A percentile compares a stretch with the other conserved stretches of the same genome.
Evolutionary conservation across 1,284 basidiomycete genomes (phyloP).

Genomic region (Takashimella tepidaria): DNA sequence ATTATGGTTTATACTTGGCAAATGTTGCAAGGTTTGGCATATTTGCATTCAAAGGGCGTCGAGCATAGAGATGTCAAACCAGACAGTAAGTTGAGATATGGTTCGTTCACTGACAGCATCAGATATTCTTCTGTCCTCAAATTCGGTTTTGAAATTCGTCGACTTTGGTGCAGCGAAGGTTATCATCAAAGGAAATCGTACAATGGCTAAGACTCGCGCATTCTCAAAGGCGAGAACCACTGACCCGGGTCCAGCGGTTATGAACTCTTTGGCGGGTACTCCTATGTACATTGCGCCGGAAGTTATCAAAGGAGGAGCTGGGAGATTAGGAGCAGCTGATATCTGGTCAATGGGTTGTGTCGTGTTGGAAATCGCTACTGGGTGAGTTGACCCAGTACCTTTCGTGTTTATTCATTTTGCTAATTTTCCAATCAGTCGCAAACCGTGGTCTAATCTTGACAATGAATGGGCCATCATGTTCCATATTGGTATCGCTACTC

Average conservation of each 20-base stretch:
- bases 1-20: constrained; percentile 95
- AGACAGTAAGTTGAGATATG: constrained; percentile 80
- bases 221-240: constrained; percentile 43
- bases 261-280: constrained; percentile 89
- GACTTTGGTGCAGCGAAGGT: constrained; percentile 99
- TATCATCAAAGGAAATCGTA: constrained; percentile 86
- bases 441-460: constrained; percentile 97
- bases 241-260: constrained; percentile 47
- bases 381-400: no score
- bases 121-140: constrained; percentile 89
- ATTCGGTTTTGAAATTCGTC: constrained; percentile 92
- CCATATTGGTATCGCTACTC: constrained; percentile 94
- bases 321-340: constrained; percentile 92
- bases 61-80: constrained; percentile 98
- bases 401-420: no score
- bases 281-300: constrained; percentile 99
- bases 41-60: constrained; percentile 87
- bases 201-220: constrained; percentile 63
- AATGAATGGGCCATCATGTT: constrained; percentile 99
- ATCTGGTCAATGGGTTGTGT: constrained; percentile 95
- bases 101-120: constrained; percentile 15
- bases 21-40: constrained; percentile 92
- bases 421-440: constrained; percentile 50
- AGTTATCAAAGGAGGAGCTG: constrained; percentile 75
- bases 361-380: constrained; percentile 91